A percentile compares a stretch with the other conserved stretches of the same genome.
Evolutionary conservation across 2,329 filamentous ascomycete species (phyloP).

Genomic region (Rutstroemia sp.): DNA sequence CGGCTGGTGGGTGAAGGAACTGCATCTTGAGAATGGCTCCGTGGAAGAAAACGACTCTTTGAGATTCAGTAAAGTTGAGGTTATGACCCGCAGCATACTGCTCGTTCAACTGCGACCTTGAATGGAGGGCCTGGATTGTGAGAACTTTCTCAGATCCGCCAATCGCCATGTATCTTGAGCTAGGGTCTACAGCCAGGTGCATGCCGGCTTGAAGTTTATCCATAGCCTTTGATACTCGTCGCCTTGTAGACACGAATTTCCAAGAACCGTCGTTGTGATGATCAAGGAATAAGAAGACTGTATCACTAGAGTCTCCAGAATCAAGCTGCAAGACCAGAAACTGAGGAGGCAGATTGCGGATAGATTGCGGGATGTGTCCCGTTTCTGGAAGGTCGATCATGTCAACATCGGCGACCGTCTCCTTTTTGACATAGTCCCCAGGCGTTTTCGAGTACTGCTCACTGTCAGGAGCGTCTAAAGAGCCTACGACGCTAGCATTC

Average conservation of each 20-base stretch:
- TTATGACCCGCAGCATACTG: slow-evolving; percentile 40
- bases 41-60: slow-evolving; percentile 37
- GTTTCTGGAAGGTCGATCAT: slow-evolving; percentile 6
- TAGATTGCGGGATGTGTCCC: neutral
- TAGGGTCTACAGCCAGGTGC: slow-evolving; percentile 70
- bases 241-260: slow-evolving; percentile 45
- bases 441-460: slow-evolving; percentile 19
- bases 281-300: slow-evolving; percentile 69
- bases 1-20: slow-evolving; percentile 66
- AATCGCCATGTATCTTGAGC: slow-evolving; percentile 60
- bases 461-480: slow-evolving; percentile 32
- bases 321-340: slow-evolving; percentile 71
- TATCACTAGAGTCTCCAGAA: slow-evolving; percentile 44
- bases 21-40: slow-evolving; percentile 81
- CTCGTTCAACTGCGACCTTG: slow-evolving; percentile 42
- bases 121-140: slow-evolving; percentile 62
- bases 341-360: slow-evolving; percentile 58
- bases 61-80: slow-evolving; percentile 50
- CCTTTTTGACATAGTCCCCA: slow-evolving; percentile 30
- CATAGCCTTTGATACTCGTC: slow-evolving; percentile 43
- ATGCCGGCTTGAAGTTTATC: slow-evolving; percentile 49
- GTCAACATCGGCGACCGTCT: slow-evolving; percentile 9
- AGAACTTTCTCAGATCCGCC: slow-evolving; percentile 65
- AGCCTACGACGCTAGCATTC: slow-evolving; percentile 69
- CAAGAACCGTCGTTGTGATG: slow-evolving; percentile 36